These are phyloP conservation scores for Hanseniaspora mollemarum DNA, from an alignment of 805 yeast genomes.

Conservation along the genomic window DNA sequence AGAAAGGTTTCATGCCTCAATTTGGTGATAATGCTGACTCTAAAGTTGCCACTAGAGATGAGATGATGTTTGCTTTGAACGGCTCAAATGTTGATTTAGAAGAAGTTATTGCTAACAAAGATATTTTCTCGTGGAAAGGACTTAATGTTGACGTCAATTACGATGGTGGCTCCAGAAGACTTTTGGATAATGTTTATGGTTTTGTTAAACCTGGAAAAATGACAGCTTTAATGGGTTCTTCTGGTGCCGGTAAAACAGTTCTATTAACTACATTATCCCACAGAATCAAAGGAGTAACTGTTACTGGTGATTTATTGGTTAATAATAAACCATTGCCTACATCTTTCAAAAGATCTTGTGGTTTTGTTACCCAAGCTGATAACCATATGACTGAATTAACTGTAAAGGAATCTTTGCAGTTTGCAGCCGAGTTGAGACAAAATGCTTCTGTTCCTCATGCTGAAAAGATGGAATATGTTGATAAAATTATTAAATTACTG, in stretches of 20 bases:
- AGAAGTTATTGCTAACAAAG: conserved; percentile 32
- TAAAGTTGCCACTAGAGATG: conserved; percentile 33
- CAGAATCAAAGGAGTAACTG: conserved; percentile 57
- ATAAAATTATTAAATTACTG: conserved; percentile 50
- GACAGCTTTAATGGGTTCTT: conserved; percentile 76
- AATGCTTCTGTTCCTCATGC: conserved; percentile 42
- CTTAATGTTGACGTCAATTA: conserved; percentile 55
- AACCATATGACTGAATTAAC: conserved; percentile 57
- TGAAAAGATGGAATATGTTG: conserved; percentile 60
- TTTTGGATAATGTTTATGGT: conserved; percentile 49
- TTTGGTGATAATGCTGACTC: conserved; percentile 31
- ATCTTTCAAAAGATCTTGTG: conserved; percentile 66
- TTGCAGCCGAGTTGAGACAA: conserved; percentile 64
- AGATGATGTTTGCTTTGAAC: conserved; percentile 31
- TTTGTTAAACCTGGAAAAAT: conserved; percentile 72
- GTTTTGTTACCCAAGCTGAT: conserved; percentile 75
- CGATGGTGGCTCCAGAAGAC: conserved; percentile 46
- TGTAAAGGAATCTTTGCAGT: conserved; percentile 61
- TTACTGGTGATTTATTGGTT: conserved; percentile 61
- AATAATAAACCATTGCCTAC: conserved; percentile 50
- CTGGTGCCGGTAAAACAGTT: conserved; percentile 82
- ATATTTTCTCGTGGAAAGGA: conserved; percentile 62
- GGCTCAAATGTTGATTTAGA: conserved; percentile 28
- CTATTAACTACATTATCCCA: conserved; percentile 61
- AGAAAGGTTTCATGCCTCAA: conserved; percentile 35